Conservation (phyloP, 495 filamentous ascomycete species). For the Penicillium herquei region DNA sequence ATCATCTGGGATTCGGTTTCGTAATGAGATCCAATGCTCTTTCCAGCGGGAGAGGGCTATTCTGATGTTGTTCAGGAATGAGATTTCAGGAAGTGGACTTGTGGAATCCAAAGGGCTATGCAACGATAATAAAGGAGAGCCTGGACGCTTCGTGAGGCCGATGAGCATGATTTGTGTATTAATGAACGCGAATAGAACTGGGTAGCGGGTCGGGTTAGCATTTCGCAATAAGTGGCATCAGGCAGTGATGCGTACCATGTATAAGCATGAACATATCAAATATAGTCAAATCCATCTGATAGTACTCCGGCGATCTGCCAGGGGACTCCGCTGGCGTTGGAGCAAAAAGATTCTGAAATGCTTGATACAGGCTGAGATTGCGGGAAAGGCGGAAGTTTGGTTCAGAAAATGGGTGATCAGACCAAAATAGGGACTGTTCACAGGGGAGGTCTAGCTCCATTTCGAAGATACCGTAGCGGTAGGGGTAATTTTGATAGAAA, state of each 20-base stretch:
- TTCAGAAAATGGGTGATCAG: slow-evolving; percentile 40
- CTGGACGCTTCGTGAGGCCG: slow-evolving; percentile 25
- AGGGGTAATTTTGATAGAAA: slow-evolving; percentile 47
- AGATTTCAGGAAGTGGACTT: slow-evolving; percentile 33
- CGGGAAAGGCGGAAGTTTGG: slow-evolving; percentile 37
- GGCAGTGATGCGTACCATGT: slow-evolving; percentile 29
- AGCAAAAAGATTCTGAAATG: slow-evolving; percentile 39
- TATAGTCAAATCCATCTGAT: slow-evolving; percentile 25
- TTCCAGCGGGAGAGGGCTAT: slow-evolving; percentile 39
- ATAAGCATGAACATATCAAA: slow-evolving; percentile 48
- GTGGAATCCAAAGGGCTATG: slow-evolving; percentile 5
- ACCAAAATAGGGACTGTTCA: slow-evolving; percentile 35
- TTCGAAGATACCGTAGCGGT: slow-evolving; percentile 36
- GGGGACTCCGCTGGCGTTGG: slow-evolving; percentile 8
- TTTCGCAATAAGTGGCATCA: not conserved
- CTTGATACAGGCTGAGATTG: slow-evolving; percentile 28
- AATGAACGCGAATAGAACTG: slow-evolving; percentile 46
- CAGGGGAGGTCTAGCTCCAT: slow-evolving; percentile 43
- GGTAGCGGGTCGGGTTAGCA: slow-evolving; percentile 14
- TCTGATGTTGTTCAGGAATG: slow-evolving; percentile 30
- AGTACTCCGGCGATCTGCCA: slow-evolving; percentile 4
- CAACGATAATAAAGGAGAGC: slow-evolving; percentile 4
- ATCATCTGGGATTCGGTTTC: slow-evolving; percentile 29
- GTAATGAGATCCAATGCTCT: slow-evolving; percentile 35
- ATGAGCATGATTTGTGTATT: slow-evolving; percentile 46